Evolutionary conservation across 2,329 filamentous ascomycete species (phyloP).

Genomic region (Cordyceps cicadae): DNA sequence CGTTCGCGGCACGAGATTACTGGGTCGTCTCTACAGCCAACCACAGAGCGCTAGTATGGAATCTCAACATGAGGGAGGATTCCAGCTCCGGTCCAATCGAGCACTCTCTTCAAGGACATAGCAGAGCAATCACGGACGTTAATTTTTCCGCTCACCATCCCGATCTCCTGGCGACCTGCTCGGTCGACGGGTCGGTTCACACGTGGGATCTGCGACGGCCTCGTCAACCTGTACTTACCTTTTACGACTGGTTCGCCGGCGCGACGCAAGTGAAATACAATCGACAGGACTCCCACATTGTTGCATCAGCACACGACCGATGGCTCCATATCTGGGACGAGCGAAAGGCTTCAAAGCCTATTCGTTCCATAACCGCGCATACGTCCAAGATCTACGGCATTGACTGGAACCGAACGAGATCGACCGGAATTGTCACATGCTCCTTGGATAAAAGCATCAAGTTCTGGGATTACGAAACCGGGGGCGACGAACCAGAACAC

Average conservation of each 20-base stretch:
- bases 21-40: conserved; percentile 95
- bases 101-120: conserved; percentile 75
- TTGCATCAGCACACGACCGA: conserved; percentile 85
- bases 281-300: conserved; percentile 72
- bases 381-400: conserved; percentile 91
- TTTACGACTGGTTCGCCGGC: conserved; percentile 88
- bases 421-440: conserved; percentile 71
- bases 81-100: conserved; percentile 65
- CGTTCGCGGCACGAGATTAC: conserved; percentile 79
- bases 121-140: conserved; percentile 86
- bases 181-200: conserved; percentile 87
- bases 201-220: conserved; percentile 81
- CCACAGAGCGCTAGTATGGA: conserved; percentile 91
- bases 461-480: conserved; percentile 71
- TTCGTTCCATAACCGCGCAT: conserved; percentile 80
- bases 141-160: conserved; percentile 93
- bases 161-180: conserved; percentile 80
- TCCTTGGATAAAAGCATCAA: conserved; percentile 89
- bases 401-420: conserved; percentile 79
- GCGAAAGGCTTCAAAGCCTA: conserved; percentile 65
- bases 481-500: conserved; percentile 59
- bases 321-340: conserved; percentile 88
- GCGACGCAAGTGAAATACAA: conserved; percentile 96
- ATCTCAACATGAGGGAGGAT: conserved; percentile 71
- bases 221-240: conserved; percentile 64